Base-by-base conservation (phyloP, 2,329 filamentous ascomycete genomes). In the Pestalotiopsis sp. region DNA sequence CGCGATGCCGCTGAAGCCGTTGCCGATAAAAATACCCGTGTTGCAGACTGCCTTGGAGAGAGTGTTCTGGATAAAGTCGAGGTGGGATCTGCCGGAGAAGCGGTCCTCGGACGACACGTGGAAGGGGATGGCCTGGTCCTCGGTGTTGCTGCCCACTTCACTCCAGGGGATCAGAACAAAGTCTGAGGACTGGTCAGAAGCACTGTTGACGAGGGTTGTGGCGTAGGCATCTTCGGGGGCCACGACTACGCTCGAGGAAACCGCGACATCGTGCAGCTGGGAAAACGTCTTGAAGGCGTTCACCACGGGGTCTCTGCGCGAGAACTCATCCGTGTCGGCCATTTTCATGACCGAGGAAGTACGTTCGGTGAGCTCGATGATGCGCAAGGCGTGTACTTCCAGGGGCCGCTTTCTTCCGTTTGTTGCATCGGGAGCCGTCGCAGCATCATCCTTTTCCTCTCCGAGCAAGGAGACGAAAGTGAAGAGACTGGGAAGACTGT, bases 291-390 rank as follows among this genome's bases (percentile, higher is more conserved):
- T 90, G 86, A 98, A 98, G 0, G 93, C 93, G 77, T 97, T 97
- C 67, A 98, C 90, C 3, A 98, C 91, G 0, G 95, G 94, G 75
- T 98, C 95, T 74, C 88, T 87, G 6, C 87, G 85, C 31, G 88
- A 88, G 70, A 90, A 87, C 63, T 96, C 93, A 52, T 94, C 92
- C 3, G 91, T 86, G 76, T 97, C 94, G 0, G 94, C 91, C 12
- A 97, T 93, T 74, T 93, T 92, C 95, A 98, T 98, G 74, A 98
- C 95, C 20, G 94, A 95, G 0, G 95, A 98, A 57, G 93, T 92
- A 86, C 95, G 94, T 74, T 98, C 95, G 0, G 93, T 97, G 13
- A 98, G 87, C 76, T 97, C 93, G 63, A 97, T 82, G 17, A 98
- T 87, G 14, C 95, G 92, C n/a, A 97, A 82, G 39, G 94, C 95